Percentiles rank a stretch among this genome's conserved stretches.
Evolutionary conservation across 495 filamentous ascomycete genomes (phyloP).

Genomic region (Chaetomidium leptoderma): DNA sequence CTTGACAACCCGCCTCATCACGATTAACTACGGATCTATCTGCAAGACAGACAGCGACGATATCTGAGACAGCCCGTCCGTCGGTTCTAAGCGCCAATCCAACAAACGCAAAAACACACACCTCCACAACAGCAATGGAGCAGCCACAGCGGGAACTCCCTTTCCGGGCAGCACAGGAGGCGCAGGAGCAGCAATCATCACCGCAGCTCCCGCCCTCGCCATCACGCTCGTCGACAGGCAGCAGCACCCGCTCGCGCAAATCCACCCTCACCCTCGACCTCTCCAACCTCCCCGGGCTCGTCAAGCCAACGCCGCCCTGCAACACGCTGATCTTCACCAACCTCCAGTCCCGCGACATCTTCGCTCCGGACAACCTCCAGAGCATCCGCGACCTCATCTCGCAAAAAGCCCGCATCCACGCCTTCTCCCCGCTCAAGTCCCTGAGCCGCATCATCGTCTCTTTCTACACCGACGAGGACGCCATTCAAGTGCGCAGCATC

Average conservation of each 20-base stretch:
- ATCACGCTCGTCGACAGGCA: constrained; percentile 31
- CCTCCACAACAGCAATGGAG: constrained; percentile 3
- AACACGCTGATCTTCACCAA: constrained; percentile 96
- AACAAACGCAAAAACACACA: not conserved
- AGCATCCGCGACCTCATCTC: constrained; percentile 70
- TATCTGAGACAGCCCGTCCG: too few relatives aligned
- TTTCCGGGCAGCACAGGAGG: not conserved
- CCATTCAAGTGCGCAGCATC: constrained; percentile 64
- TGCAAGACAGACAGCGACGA: too few relatives aligned
- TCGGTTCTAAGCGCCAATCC: too few relatives aligned
- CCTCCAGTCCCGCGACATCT: constrained; percentile 71
- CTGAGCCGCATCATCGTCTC: constrained; percentile 89
- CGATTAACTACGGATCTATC: too few relatives aligned
- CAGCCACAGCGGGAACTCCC: constrained; percentile 7
- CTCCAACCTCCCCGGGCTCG: constrained; percentile 69
- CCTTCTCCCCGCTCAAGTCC: constrained; percentile 87
- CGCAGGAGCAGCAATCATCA: constrained; percentile 10
- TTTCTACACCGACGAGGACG: constrained; percentile 68
- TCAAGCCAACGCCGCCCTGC: constrained; percentile 74
- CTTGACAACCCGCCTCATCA: too few relatives aligned
- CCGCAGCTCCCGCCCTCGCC: constrained; percentile 30
- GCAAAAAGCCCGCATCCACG: constrained; percentile 65
- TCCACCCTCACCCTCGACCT: constrained; percentile 74
- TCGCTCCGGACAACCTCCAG: constrained; percentile 69
- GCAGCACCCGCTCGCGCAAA: constrained; percentile 25